A percentile compares a stretch with the other conserved stretches of the same genome.
Conservation (phyloP, 495 filamentous ascomycete species). For the Cercophora scortea region DNA sequence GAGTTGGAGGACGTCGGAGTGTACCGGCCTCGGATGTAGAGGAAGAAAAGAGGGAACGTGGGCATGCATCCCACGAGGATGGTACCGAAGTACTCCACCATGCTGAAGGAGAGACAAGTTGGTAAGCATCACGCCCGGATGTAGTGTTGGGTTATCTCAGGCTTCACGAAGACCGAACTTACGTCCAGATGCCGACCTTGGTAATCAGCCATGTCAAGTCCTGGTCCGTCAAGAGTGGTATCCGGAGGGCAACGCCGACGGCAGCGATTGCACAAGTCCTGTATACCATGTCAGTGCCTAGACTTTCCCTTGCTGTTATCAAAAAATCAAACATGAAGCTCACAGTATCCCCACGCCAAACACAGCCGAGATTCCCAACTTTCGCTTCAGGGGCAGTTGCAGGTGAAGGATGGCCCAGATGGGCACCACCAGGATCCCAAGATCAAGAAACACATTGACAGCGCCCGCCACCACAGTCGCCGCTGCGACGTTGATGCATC, state of each 20-base stretch:
- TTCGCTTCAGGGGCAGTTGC: constrained; percentile 21
- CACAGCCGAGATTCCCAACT: constrained; percentile 24
- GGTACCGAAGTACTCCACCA: constrained; percentile 26
- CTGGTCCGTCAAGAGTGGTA: constrained; percentile 17
- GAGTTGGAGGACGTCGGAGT: no score
- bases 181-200: constrained; percentile 26
- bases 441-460: constrained; percentile 23
- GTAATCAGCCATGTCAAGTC: constrained; percentile 20
- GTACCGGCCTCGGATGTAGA: constrained; percentile 5
- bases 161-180: not conserved
- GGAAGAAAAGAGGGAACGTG: constrained; percentile 21
- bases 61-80: constrained; percentile 26
- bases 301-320: not conserved
- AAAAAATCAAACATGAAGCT: not conserved
- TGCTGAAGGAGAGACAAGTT: constrained; percentile 2
- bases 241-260: constrained; percentile 17
- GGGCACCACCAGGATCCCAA: constrained; percentile 21
- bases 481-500: constrained; percentile 20
- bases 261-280: constrained; percentile 22
- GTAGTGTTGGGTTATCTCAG: not conserved
- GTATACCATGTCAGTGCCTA: not conserved
- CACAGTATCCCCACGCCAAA: constrained; percentile 25
- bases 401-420: constrained; percentile 20
- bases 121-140: not conserved
- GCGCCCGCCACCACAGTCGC: constrained; percentile 13